Percentiles rank a stretch among this genome's conserved stretches.
Evolutionary conservation across 306 rosid genomes (phyloP).

Genomic region (Malus orientalis): DNA sequence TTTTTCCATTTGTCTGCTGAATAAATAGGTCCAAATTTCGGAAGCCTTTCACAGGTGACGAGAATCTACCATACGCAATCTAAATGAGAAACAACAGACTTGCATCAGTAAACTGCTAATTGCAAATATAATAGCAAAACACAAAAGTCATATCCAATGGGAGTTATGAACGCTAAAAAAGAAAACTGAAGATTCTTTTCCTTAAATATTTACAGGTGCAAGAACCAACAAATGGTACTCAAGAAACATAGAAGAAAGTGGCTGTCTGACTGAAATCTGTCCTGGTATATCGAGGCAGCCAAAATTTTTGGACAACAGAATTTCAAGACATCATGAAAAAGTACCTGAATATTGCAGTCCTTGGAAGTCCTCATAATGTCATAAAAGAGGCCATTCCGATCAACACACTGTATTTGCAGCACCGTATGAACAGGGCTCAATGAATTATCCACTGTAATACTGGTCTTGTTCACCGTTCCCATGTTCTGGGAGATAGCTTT

Average conservation of each 20-base stretch:
- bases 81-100: constrained; percentile 16
- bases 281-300: background rate
- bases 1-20: constrained; percentile 57
- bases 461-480: constrained; percentile 38
- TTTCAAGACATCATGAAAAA: constrained; percentile 4
- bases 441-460: constrained; percentile 51
- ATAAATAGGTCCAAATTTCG: constrained; percentile 60
- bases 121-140: background rate
- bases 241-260: background rate
- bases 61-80: constrained; percentile 69
- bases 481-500: constrained; percentile 39
- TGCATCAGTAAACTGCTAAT: background rate
- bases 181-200: background rate
- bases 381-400: constrained; percentile 70
- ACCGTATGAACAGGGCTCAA: constrained; percentile 72
- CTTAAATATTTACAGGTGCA: background rate
- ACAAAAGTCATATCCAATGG: background rate
- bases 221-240: background rate
- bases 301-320: background rate
- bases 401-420: constrained; percentile 71
- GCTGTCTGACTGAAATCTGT: background rate
- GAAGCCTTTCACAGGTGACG: constrained; percentile 46
- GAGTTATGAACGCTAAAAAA: background rate
- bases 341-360: constrained; percentile 76
- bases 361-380: constrained; percentile 81